phyloP scores from a whole-genome alignment of 106 monocot species.

The Dioscorea dumetorum region DNA sequence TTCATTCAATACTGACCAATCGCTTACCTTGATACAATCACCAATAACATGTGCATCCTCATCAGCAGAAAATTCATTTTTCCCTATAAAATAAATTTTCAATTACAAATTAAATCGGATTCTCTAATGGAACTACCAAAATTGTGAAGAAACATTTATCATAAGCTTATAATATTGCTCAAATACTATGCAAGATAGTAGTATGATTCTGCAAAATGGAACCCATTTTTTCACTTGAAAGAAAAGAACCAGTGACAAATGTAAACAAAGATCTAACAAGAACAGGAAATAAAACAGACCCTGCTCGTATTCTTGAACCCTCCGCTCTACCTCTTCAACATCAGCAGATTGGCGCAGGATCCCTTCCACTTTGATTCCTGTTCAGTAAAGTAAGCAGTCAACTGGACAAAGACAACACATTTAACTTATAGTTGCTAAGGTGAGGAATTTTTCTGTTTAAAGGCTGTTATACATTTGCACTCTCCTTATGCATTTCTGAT shows the following conservation, averaged over 20 bases:
- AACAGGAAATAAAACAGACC: constrained; percentile 30
- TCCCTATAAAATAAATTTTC: constrained; percentile 41
- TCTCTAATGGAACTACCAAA: not conserved
- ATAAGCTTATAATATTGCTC: no score
- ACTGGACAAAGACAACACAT: no score
- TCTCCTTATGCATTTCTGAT: no score
- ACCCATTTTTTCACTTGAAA: not conserved
- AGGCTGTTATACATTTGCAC: no score
- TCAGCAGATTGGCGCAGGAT: constrained; percentile 98
- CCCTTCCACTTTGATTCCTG: constrained; percentile 94
- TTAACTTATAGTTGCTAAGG: no score
- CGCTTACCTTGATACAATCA: constrained; percentile 90
- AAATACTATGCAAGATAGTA: not conserved
- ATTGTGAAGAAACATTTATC: no score
- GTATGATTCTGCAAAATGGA: constrained; percentile 1
- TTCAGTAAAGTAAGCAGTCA: not conserved
- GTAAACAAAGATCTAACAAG: not conserved
- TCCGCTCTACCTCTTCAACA: constrained; percentile 89
- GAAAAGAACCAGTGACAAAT: no score
- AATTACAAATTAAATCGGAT: not conserved
- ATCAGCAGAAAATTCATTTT: constrained; percentile 66
- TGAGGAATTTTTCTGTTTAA: no score
- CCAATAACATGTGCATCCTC: constrained; percentile 99
- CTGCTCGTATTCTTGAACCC: constrained; percentile 77
- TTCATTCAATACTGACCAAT: no score